Conservation (phyloP, 2,329 filamentous ascomycete species). For the Nectriaceae sp. region DNA sequence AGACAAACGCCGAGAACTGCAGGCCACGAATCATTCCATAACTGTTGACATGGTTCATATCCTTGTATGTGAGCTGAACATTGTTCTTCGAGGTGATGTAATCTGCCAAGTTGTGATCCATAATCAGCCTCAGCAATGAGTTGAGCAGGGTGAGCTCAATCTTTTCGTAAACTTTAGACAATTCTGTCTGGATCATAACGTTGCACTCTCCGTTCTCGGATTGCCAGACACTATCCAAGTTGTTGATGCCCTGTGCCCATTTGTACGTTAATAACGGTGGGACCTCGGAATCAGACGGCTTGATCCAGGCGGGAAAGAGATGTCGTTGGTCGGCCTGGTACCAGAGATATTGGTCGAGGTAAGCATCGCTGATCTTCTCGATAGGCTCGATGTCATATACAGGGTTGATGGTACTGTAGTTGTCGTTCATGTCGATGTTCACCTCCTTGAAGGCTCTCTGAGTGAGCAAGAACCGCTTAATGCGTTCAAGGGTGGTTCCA, state of each 20-base stretch:
- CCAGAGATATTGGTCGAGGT: conserved; percentile 98
- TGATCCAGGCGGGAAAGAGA: conserved; percentile 98
- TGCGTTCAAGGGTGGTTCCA: conserved; percentile 90
- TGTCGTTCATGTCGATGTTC: conserved; percentile 99
- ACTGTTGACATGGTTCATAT: conserved; percentile 99
- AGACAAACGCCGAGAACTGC: conserved; percentile 97
- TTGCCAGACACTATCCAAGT: conserved; percentile 93
- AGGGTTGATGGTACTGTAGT: conserved; percentile 98
- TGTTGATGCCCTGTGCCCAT: conserved; percentile 99
- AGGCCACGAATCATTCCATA: conserved; percentile 98
- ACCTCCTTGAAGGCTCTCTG: conserved; percentile 99
- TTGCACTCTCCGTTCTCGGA: conserved; percentile 94
- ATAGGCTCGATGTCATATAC: conserved; percentile 99
- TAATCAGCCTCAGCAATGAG: conserved; percentile 87
- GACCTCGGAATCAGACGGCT: conserved; percentile 97
- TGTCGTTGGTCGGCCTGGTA: conserved; percentile 98
- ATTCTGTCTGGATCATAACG: conserved; percentile 95
- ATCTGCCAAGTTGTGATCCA: conserved; percentile 99
- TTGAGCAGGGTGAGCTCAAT: conserved; percentile 96
- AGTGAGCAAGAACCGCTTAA: conserved; percentile 96
- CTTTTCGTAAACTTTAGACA: conserved; percentile 99
- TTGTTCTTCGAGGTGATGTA: conserved; percentile 99
- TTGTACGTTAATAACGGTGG: conserved; percentile 95
- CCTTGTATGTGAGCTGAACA: conserved; percentile 97
- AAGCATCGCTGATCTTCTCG: conserved; percentile 98